A percentile compares a stretch with the other conserved stretches of the same genome.
These are phyloP conservation scores for Nakazawaea peltata DNA, from an alignment of 805 yeast species.

Conservation along the genomic window DNA sequence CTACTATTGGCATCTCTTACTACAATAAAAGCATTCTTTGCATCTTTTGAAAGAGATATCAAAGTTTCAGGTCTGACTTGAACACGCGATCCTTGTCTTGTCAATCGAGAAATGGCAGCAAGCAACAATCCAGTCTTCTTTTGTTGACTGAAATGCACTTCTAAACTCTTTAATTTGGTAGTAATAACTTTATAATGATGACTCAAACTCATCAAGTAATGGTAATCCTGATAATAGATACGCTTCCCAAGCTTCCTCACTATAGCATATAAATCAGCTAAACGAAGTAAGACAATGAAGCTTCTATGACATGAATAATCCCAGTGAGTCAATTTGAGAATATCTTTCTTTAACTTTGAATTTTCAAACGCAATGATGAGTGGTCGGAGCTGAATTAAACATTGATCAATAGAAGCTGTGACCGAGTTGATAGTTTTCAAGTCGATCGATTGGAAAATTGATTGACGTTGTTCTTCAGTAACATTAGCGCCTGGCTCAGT, in stretches of 20 bases:
- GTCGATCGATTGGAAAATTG: conserved; percentile 12
- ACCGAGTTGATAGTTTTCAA: conserved; percentile 17
- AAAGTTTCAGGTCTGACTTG: conserved; percentile 28
- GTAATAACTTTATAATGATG: conserved; percentile 18
- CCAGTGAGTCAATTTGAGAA: conserved; percentile 17
- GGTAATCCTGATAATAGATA: conserved; percentile 34
- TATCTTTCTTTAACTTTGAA: conserved; percentile 15
- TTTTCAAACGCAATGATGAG: conserved; percentile 15
- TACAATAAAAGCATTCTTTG: conserved; percentile 28
- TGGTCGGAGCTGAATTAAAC: conserved; percentile 21
- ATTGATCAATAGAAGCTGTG: conserved; percentile 18
- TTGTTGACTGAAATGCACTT: conserved; percentile 25
- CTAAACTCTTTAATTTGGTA: conserved; percentile 16
- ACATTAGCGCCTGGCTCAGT: not conserved
- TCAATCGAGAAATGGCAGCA: conserved; percentile 37
- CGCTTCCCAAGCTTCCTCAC: conserved; percentile 40
- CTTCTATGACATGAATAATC: conserved; percentile 31
- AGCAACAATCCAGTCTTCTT: conserved; percentile 41
- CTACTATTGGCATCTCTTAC: conserved; percentile 22
- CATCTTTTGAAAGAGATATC: conserved; percentile 31
- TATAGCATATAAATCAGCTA: conserved; percentile 42
- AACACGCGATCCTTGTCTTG: conserved; percentile 30
- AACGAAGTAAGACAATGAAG: conserved; percentile 30
- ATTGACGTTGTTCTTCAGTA: conserved; percentile 15
- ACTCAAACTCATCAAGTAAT: conserved; percentile 32